phyloP scores from a whole-genome alignment of 2,329 filamentous ascomycete genomes.

The Diaporthe ampelina region DNA sequence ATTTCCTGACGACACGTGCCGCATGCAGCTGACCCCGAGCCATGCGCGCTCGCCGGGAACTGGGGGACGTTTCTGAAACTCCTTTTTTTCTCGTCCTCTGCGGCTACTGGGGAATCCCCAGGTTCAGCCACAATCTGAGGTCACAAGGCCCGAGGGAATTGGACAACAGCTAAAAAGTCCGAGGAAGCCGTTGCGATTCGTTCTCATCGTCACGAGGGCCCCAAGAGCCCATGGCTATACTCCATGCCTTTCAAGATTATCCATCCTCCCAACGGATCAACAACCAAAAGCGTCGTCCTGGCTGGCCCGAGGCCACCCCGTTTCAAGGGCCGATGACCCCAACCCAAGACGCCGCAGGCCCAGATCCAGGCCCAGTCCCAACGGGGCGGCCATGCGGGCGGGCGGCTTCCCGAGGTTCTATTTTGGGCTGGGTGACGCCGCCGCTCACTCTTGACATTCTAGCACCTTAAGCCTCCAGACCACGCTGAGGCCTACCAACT shows the following conservation, averaged over 20 bases:
- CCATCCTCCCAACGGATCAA: neutral
- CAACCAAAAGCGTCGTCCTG: neutral
- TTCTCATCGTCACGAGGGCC: constrained; percentile 14
- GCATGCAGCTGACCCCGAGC: constrained; percentile 24
- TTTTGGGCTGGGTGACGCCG: constrained; percentile 3
- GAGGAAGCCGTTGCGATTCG: neutral
- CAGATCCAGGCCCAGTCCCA: constrained; percentile 26
- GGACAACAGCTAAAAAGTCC: constrained; percentile 2
- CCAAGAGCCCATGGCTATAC: neutral
- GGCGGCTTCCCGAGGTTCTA: constrained; percentile 29
- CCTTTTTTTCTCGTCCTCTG: neutral
- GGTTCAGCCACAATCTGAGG: constrained; percentile 23
- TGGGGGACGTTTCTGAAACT: constrained; percentile 13
- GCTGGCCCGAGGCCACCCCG: neutral
- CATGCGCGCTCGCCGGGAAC: constrained; percentile 2
- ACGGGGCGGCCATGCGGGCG: constrained; percentile 1
- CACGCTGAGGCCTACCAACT: neutral
- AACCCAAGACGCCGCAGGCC: constrained; percentile 24
- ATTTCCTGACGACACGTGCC: constrained; percentile 22
- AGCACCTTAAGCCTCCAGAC: neutral
- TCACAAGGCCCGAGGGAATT: constrained; percentile 23
- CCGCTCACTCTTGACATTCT: neutral
- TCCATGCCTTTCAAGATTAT: constrained; percentile 13
- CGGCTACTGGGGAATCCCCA: constrained; percentile 14
- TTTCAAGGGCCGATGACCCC: constrained; percentile 17